phyloP scores from a whole-genome alignment of 1,284 basidiomycete species.

The Rhodofomes roseus region DNA sequence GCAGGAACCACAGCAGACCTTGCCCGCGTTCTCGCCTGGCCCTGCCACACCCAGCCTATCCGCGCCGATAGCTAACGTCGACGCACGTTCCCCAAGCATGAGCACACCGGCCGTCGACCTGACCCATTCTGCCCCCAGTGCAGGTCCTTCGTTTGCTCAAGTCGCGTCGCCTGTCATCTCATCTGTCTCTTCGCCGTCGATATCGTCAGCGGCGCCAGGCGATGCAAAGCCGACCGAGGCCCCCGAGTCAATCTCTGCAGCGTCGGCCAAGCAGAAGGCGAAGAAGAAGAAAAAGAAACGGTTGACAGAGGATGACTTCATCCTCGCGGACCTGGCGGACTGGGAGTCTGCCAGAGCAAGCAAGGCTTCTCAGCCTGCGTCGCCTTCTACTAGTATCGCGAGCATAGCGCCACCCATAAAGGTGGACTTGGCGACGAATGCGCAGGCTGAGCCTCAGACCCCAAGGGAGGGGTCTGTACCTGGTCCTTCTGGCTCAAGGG shows the following conservation, averaged over 20 bases:
- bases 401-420: neutral
- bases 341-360: constrained; percentile 9
- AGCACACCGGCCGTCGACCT: neutral
- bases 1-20: neutral
- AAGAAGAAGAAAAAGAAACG: constrained; percentile 15
- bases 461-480: neutral
- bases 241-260: neutral
- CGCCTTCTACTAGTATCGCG: neutral
- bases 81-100: neutral
- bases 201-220: neutral
- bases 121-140: neutral
- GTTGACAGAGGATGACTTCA: constrained; percentile 13
- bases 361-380: neutral
- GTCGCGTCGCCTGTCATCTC: neutral
- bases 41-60: neutral
- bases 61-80: neutral
- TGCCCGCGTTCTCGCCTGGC: neutral
- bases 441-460: neutral
- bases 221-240: neutral
- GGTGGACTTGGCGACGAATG: neutral
- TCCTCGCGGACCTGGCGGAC: constrained; percentile 18
- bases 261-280: constrained; percentile 1
- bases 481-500: neutral
- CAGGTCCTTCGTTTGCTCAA: neutral
- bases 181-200: neutral